These are phyloP conservation scores for Dimargaris cristalligena DNA, from an alignment of 192 early-diverging fungal genomes.

Conservation along the genomic window DNA sequence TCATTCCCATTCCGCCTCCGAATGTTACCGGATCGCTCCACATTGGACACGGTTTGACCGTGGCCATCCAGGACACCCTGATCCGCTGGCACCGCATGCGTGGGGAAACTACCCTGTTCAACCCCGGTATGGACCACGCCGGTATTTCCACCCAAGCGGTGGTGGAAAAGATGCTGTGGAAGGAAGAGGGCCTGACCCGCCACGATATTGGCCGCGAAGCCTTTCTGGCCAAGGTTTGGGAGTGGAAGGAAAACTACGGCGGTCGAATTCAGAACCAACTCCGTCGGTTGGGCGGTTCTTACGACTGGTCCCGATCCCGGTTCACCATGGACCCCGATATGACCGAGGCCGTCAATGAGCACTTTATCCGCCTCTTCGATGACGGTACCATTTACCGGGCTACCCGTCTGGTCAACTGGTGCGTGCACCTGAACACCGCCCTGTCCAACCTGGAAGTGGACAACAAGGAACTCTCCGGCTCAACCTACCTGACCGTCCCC, in stretches of 20 bases:
- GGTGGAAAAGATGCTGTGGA: constrained; percentile 90
- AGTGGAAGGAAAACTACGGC: constrained; percentile 86
- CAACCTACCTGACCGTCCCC: constrained; percentile 71
- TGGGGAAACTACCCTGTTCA: constrained; percentile 84
- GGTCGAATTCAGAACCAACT: constrained; percentile 76
- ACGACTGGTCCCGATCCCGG: constrained; percentile 79
- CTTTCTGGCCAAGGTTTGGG: constrained; percentile 79
- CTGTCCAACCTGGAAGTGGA: constrained; percentile 96
- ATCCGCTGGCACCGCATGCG: constrained; percentile 97
- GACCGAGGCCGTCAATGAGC: constrained; percentile 74
- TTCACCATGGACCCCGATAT: constrained; percentile 87
- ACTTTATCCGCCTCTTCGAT: constrained; percentile 85
- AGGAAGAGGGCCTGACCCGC: constrained; percentile 62
- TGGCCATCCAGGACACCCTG: constrained; percentile 87
- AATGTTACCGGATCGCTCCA: constrained; percentile 97
- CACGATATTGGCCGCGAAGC: constrained; percentile 86
- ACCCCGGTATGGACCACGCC: constrained; percentile 92
- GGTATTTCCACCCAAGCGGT: constrained; percentile 95
- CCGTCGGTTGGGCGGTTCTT: constrained; percentile 73
- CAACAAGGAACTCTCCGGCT: constrained; percentile 68
- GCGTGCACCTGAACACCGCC: constrained; percentile 85
- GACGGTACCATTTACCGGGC: constrained; percentile 93
- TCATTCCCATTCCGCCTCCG: constrained; percentile 94
- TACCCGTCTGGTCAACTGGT: constrained; percentile 98
- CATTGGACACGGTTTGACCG: constrained; percentile 84